phyloP scores from a whole-genome alignment of 164 flowering plant species.

The Tinospora cordifolia region DNA sequence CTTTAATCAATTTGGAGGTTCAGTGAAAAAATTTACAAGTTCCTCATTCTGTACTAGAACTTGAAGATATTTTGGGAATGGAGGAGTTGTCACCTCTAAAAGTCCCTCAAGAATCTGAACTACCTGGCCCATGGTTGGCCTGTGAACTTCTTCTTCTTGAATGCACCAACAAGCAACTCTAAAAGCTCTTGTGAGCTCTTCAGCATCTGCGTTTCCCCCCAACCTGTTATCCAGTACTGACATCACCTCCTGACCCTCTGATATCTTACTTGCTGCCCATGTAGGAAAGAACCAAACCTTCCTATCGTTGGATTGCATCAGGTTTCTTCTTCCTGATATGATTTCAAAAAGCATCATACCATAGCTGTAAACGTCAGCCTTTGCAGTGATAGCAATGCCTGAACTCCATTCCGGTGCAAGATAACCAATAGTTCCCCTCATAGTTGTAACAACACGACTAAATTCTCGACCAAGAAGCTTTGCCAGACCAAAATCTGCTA shows the following conservation, averaged over 20 bases:
- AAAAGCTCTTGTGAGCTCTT: constrained; percentile 30
- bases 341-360: too few species aligned
- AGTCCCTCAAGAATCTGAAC: too few species aligned
- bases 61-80: constrained; percentile 33
- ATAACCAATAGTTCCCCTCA: too few species aligned
- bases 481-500: constrained; percentile 15
- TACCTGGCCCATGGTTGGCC: constrained; percentile 51
- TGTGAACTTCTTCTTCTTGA: constrained; percentile 37
- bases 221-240: constrained; percentile 28
- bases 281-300: constrained; percentile 16
- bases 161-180: constrained; percentile 56
- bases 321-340: constrained; percentile 32
- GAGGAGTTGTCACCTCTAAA: constrained; percentile 27
- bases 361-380: too few species aligned
- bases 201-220: constrained; percentile 29
- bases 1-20: too few species aligned
- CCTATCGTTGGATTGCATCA: constrained; percentile 22
- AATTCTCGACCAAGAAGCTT: too few species aligned
- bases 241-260: constrained; percentile 22
- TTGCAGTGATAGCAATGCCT: too few species aligned
- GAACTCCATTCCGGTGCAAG: too few species aligned
- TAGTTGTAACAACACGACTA: too few species aligned
- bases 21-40: too few species aligned
- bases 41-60: constrained; percentile 17
- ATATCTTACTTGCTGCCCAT: constrained; percentile 22